Base-by-base conservation (phyloP, 106 monocot species). In the Acorus calamus region DNA sequence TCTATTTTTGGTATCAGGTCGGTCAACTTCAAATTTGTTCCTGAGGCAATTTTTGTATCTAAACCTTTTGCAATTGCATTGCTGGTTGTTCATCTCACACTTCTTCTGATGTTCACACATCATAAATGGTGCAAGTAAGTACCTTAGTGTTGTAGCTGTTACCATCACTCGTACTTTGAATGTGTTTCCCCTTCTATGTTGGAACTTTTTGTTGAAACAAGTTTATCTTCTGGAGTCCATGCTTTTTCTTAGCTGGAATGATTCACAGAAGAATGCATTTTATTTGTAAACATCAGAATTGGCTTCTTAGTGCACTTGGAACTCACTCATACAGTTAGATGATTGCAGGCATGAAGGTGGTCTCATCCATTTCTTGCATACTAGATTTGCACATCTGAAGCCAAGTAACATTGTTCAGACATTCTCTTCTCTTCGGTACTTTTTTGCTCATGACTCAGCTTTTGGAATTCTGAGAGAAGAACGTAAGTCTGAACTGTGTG, bases 1-100 rank as follows among this genome's bases (percentile, higher is more conserved):
- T 56, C 12, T 49, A 56, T 45, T 73, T 61, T 51, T 44, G 61
- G 53, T 7, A 47, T 8, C 83, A 96, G 96, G 96, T 91, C 96
- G 52, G 96, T 96, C 50, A 96, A 96, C 70, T 96, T 96, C 54
- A 96, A 96, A 69, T 96, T 96, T 82, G 82, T 96, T 65, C 96
- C 96, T 51, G 91, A 87, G 70, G 80, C 74, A 53, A 14, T 85
- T 52, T 96, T 96, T 47, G 67, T 91, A 66, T 96, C 96, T 53
- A 96, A 85, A 65, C 68, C 69, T 60, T 88, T 96, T 79, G 91
- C 96, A 61, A 63, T 58, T 67, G 60, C 77, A 52, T 77, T 96
- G 70, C 57, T 96, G 66, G 10, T 80, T 68, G 59, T 84, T 74
- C 91, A 96, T 71, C 91, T 96, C 64, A 65, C 64, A 8, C 64